Conservation (phyloP, 495 filamentous ascomycete species). For the Cercophora samala region DNA sequence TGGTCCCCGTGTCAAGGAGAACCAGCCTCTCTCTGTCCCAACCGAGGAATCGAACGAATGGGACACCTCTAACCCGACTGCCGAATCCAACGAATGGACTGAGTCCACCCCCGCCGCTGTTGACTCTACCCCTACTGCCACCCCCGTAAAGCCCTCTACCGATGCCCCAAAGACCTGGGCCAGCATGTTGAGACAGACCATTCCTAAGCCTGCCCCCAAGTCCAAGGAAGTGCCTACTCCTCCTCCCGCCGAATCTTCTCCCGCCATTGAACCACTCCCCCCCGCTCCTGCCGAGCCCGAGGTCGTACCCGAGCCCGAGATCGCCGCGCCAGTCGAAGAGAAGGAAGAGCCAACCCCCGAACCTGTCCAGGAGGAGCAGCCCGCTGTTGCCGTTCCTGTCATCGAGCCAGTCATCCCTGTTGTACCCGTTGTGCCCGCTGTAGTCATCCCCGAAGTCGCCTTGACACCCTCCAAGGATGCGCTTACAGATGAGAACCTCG, state of each 20-base stretch:
- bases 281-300: conserved; percentile 32
- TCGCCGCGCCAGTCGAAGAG: conserved; percentile 23
- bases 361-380: conserved; percentile 15
- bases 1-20: conserved; percentile 49
- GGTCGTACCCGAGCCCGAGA: conserved; percentile 29
- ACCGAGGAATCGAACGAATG: conserved; percentile 47
- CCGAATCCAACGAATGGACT: conserved; percentile 14
- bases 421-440: conserved; percentile 32
- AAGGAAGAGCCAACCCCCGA: conserved; percentile 26
- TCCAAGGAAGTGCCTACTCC: conserved; percentile 45
- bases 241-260: conserved; percentile 33
- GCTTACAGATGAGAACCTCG: conserved; percentile 86
- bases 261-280: conserved; percentile 35
- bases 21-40: conserved; percentile 45
- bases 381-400: conserved; percentile 12
- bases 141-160: conserved; percentile 32
- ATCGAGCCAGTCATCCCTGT: conserved; percentile 21
- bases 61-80: conserved; percentile 37
- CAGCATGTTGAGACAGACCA: conserved; percentile 52
- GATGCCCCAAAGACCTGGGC: conserved; percentile 54
- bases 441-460: conserved; percentile 51
- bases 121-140: conserved; percentile 23
- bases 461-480: conserved; percentile 73
- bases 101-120: conserved; percentile 17
- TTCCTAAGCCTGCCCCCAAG: conserved; percentile 44